Percentiles rank a stretch among this genome's conserved stretches.
Evolutionary conservation across 164 flowering plant species (phyloP).

Genomic region (Platanus orientalis): DNA sequence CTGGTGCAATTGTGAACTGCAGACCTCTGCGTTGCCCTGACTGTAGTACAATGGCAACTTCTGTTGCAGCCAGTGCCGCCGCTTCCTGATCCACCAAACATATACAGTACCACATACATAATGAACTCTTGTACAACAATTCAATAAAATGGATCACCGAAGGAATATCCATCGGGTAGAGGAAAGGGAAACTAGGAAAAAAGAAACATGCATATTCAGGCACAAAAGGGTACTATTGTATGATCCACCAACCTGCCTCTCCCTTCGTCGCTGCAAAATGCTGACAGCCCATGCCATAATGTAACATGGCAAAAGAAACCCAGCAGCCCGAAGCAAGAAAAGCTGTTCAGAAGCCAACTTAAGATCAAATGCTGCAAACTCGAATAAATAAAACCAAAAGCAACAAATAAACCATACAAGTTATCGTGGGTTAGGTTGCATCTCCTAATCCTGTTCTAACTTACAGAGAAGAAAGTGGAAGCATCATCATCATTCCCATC

Average conservation of each 20-base stretch:
- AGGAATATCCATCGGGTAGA: too few relatives aligned
- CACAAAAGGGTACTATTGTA: neutral
- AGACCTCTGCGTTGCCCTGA: constrained; percentile 69
- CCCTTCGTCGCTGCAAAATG: constrained; percentile 80
- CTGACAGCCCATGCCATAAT: constrained; percentile 96
- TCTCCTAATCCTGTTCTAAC: constrained; percentile 21
- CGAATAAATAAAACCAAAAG: neutral
- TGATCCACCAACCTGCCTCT: constrained; percentile 52
- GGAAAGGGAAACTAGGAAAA: too few relatives aligned
- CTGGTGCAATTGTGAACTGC: constrained; percentile 59
- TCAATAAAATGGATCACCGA: too few relatives aligned
- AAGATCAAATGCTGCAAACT: neutral
- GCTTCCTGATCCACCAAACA: constrained; percentile 42
- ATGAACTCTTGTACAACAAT: too few relatives aligned
- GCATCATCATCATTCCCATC: constrained; percentile 53
- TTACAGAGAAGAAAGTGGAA: constrained; percentile 68
- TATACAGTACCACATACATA: neutral
- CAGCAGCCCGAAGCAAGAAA: constrained; percentile 87
- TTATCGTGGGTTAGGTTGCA: too few relatives aligned
- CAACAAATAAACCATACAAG: neutral
- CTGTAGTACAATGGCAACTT: constrained; percentile 79
- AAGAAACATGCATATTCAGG: too few relatives aligned
- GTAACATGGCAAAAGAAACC: constrained; percentile 89
- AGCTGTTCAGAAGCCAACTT: constrained; percentile 45
- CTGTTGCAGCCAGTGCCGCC: constrained; percentile 81